Conservation (phyloP, 164 flowering plant species). For the Cinnamomum micranthum region DNA sequence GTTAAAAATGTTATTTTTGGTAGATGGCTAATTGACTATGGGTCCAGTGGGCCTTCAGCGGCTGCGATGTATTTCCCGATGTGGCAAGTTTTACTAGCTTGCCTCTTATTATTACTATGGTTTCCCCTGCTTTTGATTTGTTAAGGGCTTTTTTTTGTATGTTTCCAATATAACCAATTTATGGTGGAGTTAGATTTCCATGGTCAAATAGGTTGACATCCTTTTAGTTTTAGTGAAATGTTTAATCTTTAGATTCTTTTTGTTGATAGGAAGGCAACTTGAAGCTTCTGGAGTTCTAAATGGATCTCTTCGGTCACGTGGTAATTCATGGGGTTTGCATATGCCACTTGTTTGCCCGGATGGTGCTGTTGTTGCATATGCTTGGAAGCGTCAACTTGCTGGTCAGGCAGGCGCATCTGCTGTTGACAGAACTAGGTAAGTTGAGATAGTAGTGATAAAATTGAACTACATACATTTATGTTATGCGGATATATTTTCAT, state of each 20-base stretch:
- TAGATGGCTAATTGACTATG: too few relatives aligned
- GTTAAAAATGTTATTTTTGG: too few relatives aligned
- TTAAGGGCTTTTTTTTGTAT: too few relatives aligned
- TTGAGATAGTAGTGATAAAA: neutral
- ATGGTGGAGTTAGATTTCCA: too few relatives aligned
- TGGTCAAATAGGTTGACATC: too few relatives aligned
- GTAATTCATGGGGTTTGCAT: constrained; percentile 96
- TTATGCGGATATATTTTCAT: neutral
- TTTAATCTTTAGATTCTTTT: neutral
- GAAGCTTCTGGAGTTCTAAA: constrained; percentile 86
- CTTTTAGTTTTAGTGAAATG: neutral
- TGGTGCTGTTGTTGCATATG: constrained; percentile 98
- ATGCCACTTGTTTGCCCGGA: constrained; percentile 99
- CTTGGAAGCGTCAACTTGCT: constrained; percentile 99
- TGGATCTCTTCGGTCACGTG: constrained; percentile 72
- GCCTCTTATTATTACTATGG: too few relatives aligned
- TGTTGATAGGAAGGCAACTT: constrained; percentile 65
- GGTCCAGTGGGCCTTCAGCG: too few relatives aligned
- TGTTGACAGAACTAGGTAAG: constrained; percentile 88
- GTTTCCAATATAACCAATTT: too few relatives aligned
- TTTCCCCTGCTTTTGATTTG: too few relatives aligned
- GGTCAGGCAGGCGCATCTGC: constrained; percentile 99
- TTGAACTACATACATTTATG: neutral
- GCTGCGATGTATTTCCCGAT: too few relatives aligned
- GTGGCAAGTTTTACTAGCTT: too few relatives aligned